A percentile compares a stretch with the other conserved stretches of the same genome.
Conservation (phyloP, 2,329 filamentous ascomycete genomes). For the Fusarium sp. region DNA sequence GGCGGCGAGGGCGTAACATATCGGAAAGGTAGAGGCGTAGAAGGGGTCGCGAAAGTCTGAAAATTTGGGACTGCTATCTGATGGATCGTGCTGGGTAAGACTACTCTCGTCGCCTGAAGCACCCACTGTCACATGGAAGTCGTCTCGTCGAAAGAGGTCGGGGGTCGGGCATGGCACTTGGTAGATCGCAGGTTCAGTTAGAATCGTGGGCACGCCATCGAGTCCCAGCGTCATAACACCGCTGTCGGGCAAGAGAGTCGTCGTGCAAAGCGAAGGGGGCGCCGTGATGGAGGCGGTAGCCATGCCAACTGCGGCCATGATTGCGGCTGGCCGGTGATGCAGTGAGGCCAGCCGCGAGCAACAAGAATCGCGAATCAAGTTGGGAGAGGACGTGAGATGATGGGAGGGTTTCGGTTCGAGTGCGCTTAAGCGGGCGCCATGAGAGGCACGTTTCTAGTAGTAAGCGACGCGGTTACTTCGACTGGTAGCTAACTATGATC, state of each 20-base stretch:
- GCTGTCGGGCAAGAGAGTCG: slow-evolving; percentile 59
- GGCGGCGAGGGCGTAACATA: slow-evolving; percentile 91
- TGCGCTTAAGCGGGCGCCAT: slow-evolving; percentile 45
- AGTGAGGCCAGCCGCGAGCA: slow-evolving; percentile 47
- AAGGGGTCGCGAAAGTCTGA: slow-evolving; percentile 86
- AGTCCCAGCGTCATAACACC: slow-evolving; percentile 64
- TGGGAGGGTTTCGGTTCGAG: slow-evolving; percentile 11
- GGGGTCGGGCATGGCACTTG: slow-evolving; percentile 51
- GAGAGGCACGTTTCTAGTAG: slow-evolving; percentile 11
- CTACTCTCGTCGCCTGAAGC: slow-evolving; percentile 54
- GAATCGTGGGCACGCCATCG: slow-evolving; percentile 66
- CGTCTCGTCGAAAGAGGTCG: slow-evolving; percentile 40
- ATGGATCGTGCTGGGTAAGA: slow-evolving; percentile 48
- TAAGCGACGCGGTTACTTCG: slow-evolving; percentile 7
- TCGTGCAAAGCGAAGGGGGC: slow-evolving; percentile 55
- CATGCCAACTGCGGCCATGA: slow-evolving; percentile 43
- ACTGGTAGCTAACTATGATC: slow-evolving; percentile 7
- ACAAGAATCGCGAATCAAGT: slow-evolving; percentile 41
- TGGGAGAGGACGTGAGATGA: background rate
- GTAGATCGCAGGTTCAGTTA: slow-evolving; percentile 71
- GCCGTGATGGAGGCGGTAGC: slow-evolving; percentile 49
- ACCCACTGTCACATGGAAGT: slow-evolving; percentile 56
- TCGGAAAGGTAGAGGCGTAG: slow-evolving; percentile 92
- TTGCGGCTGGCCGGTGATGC: slow-evolving; percentile 45
- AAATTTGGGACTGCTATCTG: slow-evolving; percentile 57